Conservation (phyloP, 495 filamentous ascomycete genomes). For the Trichoderma virens region DNA sequence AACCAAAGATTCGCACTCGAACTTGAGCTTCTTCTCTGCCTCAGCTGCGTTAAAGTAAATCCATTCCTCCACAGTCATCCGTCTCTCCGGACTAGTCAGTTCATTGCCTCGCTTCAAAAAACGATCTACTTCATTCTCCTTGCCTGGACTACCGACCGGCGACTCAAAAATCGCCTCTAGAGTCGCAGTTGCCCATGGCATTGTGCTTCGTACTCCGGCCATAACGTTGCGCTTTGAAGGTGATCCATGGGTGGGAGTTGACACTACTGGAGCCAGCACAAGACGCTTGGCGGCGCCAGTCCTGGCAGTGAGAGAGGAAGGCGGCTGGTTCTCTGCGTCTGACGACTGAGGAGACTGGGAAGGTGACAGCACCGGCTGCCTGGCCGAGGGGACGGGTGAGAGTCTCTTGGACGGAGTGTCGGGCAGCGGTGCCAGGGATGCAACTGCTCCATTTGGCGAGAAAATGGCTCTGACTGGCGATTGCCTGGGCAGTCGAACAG, state of each 20-base stretch:
- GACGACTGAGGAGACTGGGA: constrained; percentile 66
- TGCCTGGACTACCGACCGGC: constrained; percentile 43
- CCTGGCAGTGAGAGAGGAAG: constrained; percentile 49
- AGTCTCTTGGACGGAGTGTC: constrained; percentile 1
- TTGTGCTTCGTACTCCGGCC: constrained; percentile 47
- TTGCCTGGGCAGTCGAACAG: not conserved
- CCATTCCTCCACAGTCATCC: constrained; percentile 92
- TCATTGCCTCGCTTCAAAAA: constrained; percentile 41
- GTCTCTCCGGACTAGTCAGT: constrained; percentile 72
- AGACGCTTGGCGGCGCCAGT: constrained; percentile 25
- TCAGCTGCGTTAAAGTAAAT: constrained; percentile 69
- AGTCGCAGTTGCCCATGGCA: constrained; percentile 68
- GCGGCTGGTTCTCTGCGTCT: constrained; percentile 73
- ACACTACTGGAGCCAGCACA: constrained; percentile 41
- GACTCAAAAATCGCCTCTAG: constrained; percentile 53
- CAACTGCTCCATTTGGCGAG: not conserved
- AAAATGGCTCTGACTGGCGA: not conserved
- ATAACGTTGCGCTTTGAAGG: constrained; percentile 58
- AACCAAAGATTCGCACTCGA: constrained; percentile 76
- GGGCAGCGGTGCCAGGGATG: constrained; percentile 6
- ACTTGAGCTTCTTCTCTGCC: constrained; percentile 68
- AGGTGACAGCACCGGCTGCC: constrained; percentile 37
- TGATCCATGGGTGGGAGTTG: constrained; percentile 48
- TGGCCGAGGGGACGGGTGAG: constrained; percentile 19
- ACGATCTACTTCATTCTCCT: constrained; percentile 36